Conservation (phyloP, 257 asterid species). For the Cruciata laevipes region DNA sequence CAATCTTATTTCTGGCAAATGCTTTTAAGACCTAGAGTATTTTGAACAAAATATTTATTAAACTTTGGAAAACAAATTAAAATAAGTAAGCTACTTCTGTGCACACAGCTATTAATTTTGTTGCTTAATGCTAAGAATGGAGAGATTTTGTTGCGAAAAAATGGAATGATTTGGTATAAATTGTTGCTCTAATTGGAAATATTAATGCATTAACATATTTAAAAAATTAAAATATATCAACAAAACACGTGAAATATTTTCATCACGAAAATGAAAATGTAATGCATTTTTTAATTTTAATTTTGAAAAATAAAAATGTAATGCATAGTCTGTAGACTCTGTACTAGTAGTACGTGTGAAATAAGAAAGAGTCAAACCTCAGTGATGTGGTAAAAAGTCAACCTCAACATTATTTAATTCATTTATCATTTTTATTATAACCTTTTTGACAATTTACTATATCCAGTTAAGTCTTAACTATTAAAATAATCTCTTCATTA, state of each 20-base stretch:
- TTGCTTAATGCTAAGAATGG: neutral
- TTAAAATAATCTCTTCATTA: neutral
- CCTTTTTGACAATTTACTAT: neutral
- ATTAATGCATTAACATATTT: too few relatives aligned
- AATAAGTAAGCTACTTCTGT: neutral
- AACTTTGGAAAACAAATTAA: neutral
- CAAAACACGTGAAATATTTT: too few relatives aligned
- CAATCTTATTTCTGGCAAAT: too few relatives aligned
- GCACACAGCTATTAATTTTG: neutral
- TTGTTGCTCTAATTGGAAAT: neutral
- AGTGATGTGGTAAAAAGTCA: neutral
- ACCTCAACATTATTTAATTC: neutral
- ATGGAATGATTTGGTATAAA: neutral
- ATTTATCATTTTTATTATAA: neutral
- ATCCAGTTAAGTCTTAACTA: too few relatives aligned
- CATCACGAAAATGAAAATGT: neutral
- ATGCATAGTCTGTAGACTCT: neutral
- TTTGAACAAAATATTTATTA: neutral
- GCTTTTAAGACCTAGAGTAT: neutral
- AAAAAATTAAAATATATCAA: too few relatives aligned
- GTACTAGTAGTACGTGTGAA: constrained; percentile 5
- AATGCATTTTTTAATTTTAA: too few relatives aligned
- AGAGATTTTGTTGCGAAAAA: neutral
- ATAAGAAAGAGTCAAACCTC: too few relatives aligned
- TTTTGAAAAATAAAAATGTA: too few relatives aligned